Base-by-base conservation (phyloP, 208 protist genomes). In the Leishmania gerbilli region DNA sequence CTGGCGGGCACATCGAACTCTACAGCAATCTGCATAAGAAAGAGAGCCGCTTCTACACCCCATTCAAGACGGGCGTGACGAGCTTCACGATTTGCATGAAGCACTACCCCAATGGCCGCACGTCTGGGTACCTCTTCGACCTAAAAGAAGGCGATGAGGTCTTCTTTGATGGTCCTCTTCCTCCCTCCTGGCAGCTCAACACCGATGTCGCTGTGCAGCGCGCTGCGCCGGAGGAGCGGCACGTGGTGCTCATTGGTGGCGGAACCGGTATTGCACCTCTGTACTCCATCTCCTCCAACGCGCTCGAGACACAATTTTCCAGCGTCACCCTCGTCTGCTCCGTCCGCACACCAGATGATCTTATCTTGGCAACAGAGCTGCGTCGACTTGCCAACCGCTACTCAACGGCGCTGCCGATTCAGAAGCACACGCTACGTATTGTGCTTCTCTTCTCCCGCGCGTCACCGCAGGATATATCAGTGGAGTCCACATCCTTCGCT, bases 231-330 rank as follows among this genome's bases (percentile, higher is more conserved):
- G 62, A 83, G 19, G 51, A 72, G 27, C 79, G 87, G 37, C 89
- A 94, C 81, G 77, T 97, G 7, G 58, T 95, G 75, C 87, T 95
- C 31, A 45, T 95, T 56, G 90, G 87, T 17, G 93, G 90, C 60
- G 93, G 93, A 67, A 93, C 90, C 17, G 93, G 93, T 62, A 51
- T 92, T 9, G 77, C 87, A 34, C 90, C 91, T 4, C 65, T 96
- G 27, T 96, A 92, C 87, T 58, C 90, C 71, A 93, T 95, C 71
- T 84, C 87, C 2, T 51, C 37, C 42, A 72, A 90, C 64, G 68
- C 93, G 37, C 89, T 94, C 8, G 53, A 76, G 71, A 78, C 79
- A 17, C 82, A 91, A 58, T 55, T 82, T 4, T 81, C 86, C 6
- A 84, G 87, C 55, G 91, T 93, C 45, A 95, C 90, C 13, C 82